Conservation (phyloP, 202 grass and related monocot genomes). For the Saccharum hybrid region DNA sequence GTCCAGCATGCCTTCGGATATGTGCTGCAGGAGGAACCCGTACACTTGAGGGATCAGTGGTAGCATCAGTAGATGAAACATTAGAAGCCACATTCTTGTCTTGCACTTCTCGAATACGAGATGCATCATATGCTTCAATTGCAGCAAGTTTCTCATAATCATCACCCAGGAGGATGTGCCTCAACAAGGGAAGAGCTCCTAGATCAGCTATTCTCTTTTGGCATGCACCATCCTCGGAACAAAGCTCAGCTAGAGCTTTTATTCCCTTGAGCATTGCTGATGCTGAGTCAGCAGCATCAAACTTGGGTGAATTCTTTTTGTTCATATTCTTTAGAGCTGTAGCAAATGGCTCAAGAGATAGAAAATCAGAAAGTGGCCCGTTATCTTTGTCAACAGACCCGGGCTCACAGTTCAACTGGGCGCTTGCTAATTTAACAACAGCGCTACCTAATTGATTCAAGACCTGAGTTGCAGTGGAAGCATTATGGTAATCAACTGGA, state of each 20-base stretch:
- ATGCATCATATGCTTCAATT: slow-evolving; percentile 94
- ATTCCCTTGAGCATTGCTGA: slow-evolving; percentile 84
- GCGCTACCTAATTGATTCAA: slow-evolving; percentile 79
- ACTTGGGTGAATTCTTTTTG: slow-evolving; percentile 83
- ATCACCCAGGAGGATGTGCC: slow-evolving; percentile 78
- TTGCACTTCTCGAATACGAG: slow-evolving; percentile 73
- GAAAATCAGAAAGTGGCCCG: slow-evolving; percentile 72
- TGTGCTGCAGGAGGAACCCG: slow-evolving; percentile 87
- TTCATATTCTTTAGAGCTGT: slow-evolving; percentile 80
- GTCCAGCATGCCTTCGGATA: slow-evolving; percentile 86
- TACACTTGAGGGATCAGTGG: slow-evolving; percentile 71
- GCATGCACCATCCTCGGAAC: slow-evolving; percentile 75
- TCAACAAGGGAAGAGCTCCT: slow-evolving; percentile 76
- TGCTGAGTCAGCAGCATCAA: slow-evolving; percentile 91
- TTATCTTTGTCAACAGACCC: slow-evolving; percentile 58
- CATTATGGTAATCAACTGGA: slow-evolving; percentile 84
- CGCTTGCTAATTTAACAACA: slow-evolving; percentile 70
- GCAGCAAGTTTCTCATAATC: slow-evolving; percentile 99
- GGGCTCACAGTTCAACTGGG: slow-evolving; percentile 50
- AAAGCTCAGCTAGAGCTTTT: slow-evolving; percentile 95
- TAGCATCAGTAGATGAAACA: slow-evolving; percentile 53
- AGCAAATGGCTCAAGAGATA: slow-evolving; percentile 86
- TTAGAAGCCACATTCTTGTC: slow-evolving; percentile 51
- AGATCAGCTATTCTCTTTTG: slow-evolving; percentile 87
- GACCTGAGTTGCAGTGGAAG: slow-evolving; percentile 71